Conservation (phyloP, 2,329 filamentous ascomycete species). For the Aphanoascus verrucosus region DNA sequence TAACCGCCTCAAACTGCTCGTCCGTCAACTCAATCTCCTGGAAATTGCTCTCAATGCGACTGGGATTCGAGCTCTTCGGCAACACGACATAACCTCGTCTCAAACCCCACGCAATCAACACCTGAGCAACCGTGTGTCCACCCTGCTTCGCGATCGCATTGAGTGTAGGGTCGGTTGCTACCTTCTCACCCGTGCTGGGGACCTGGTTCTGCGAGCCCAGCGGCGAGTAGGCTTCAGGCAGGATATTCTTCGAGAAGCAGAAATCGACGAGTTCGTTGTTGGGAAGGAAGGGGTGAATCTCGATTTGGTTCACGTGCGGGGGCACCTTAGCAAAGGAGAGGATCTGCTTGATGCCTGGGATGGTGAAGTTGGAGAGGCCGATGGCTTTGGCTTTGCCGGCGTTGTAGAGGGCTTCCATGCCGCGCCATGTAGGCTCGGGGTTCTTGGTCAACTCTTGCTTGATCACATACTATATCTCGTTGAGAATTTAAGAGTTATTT, state of each 20-base stretch:
- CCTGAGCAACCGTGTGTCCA: conserved; percentile 49
- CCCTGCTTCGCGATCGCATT: conserved; percentile 49
- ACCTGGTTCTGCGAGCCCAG: conserved; percentile 58
- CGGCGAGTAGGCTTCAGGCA: conserved; percentile 36
- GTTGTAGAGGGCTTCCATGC: conserved; percentile 50
- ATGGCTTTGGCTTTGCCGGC: conserved; percentile 58
- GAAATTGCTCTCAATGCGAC: conserved; percentile 58
- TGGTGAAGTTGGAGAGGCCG: conserved; percentile 65
- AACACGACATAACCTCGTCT: conserved; percentile 56
- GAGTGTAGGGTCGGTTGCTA: conserved; percentile 48
- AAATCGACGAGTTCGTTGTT: conserved; percentile 36
- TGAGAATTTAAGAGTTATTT: background rate
- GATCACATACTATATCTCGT: conserved; percentile 42
- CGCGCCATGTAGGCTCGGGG: conserved; percentile 53
- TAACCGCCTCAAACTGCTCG: conserved; percentile 49
- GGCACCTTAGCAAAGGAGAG: conserved; percentile 34
- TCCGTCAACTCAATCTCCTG: conserved; percentile 49
- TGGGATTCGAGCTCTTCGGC: conserved; percentile 58
- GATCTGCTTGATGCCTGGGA: conserved; percentile 40
- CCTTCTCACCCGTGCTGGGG: conserved; percentile 56
- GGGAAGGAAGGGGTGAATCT: conserved; percentile 40
- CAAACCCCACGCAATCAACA: conserved; percentile 55
- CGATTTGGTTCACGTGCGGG: conserved; percentile 38
- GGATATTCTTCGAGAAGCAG: conserved; percentile 33
- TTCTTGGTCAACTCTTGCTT: conserved; percentile 56